Evolutionary conservation across 2,329 filamentous ascomycete genomes (phyloP).

Genomic region (Fusarium irregulare): DNA sequence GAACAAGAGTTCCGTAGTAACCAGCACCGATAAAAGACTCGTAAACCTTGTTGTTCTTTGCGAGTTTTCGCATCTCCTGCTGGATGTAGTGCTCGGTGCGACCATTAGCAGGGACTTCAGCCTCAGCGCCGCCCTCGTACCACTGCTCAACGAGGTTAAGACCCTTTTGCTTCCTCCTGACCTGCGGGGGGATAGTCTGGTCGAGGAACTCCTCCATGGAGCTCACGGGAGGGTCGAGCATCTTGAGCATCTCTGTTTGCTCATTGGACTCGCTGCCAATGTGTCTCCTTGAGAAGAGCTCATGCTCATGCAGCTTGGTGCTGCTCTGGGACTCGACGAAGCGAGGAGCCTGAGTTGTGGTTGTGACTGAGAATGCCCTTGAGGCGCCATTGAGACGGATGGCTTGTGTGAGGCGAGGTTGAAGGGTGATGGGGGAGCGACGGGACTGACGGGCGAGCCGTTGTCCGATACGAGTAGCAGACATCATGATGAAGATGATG

Average conservation of each 20-base stretch:
- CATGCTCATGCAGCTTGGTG: slow-evolving; percentile 39
- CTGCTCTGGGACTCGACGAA: slow-evolving; percentile 39
- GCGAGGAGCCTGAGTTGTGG: slow-evolving; percentile 28
- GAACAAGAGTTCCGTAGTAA: slow-evolving; percentile 87
- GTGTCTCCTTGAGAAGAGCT: slow-evolving; percentile 79
- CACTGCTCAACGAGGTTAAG: slow-evolving; percentile 47
- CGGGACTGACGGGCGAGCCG: slow-evolving; percentile 43
- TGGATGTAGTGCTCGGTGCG: slow-evolving; percentile 47
- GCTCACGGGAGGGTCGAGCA: slow-evolving; percentile 77
- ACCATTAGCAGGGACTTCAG: slow-evolving; percentile 39
- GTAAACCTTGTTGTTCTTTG: slow-evolving; percentile 53
- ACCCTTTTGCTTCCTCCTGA: slow-evolving; percentile 54
- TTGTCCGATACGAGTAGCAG: slow-evolving; percentile 45
- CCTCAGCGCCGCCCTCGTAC: slow-evolving; percentile 41
- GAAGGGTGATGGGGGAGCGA: slow-evolving; percentile 33
- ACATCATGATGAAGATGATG: slow-evolving; percentile 39
- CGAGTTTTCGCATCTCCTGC: slow-evolving; percentile 69
- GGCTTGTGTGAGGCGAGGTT: slow-evolving; percentile 34
- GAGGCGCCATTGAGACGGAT: slow-evolving; percentile 24
- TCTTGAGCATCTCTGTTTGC: slow-evolving; percentile 80
- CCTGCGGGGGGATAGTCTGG: slow-evolving; percentile 83
- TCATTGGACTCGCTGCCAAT: slow-evolving; percentile 81
- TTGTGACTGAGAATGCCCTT: slow-evolving; percentile 34
- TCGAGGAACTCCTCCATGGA: slow-evolving; percentile 85
- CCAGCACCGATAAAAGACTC: slow-evolving; percentile 86